Base-by-base conservation (phyloP, 345 rosid species). In the Trapa incisa region DNA sequence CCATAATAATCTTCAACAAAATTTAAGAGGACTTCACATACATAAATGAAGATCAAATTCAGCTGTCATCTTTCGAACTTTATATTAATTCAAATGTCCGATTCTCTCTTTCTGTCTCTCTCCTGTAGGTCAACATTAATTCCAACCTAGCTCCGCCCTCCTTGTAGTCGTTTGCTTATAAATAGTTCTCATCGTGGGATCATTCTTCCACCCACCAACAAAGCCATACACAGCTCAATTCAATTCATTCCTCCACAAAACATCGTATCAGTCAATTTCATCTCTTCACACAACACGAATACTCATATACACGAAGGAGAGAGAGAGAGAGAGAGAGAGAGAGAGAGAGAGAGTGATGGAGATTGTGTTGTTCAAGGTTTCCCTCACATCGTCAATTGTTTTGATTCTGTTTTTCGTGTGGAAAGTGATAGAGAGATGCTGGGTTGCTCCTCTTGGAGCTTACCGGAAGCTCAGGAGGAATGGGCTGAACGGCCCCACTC, bases 401-500 rank as follows among this genome's bases (percentile, higher is more conserved):
- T 43, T 78, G 71, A 35, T 82, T 61, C 58, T 83, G 3, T 70
- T 75, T 35, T 37, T 74, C 47, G 73, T 76, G 65, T 74, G 78
- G 69, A 86, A 65, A 70, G 70, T 86, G 37, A 13, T 84, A n/a
- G 67, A 83, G 36, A 72, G 78, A 54, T 91, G 83, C 73, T 86
- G 96, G 95, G 70, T 91, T 74, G 77, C 47, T 3, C 97, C 99
- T 0, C 41, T 63, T 37, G 73, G 67, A 64, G 82, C 87, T 33
- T 80, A 75, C 61, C 75, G 62, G 57, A 87, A 83, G 85, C 81
- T 91, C 64, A 78, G 64, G 73, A 81, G 60, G 41, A 85, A 80
- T 62, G 97, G 99, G 47, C 87, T 94, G 54, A 17, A 43, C 15
- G 99, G 97, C 63, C 99, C 99, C 63, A 36, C 79, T 16, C 99